These are phyloP conservation scores for Aspergillus steynii DNA, from an alignment of 495 filamentous ascomycete species.

Conservation along the genomic window DNA sequence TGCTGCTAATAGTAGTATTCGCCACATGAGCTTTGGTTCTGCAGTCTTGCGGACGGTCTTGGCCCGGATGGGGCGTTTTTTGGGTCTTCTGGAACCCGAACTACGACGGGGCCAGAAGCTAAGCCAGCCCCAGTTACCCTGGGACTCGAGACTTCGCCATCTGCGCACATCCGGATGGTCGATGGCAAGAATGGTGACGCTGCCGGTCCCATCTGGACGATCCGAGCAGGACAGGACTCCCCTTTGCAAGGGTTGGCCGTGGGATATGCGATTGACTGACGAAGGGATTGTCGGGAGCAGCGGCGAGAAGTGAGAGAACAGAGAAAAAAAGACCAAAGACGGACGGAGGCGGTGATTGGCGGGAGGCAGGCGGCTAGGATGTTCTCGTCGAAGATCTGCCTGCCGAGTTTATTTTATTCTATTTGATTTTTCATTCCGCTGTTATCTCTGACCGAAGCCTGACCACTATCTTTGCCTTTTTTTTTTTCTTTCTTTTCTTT, in stretches of 20 bases:
- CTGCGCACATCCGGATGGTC: too few relatives aligned
- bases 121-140: not conserved
- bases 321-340: too few relatives aligned
- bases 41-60: not conserved
- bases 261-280: too few relatives aligned
- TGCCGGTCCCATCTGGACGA: not conserved
- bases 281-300: too few relatives aligned
- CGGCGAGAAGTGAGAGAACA: too few relatives aligned
- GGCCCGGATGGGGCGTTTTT: not conserved
- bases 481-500: not conserved
- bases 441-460: not conserved
- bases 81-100: not conserved
- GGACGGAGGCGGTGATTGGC: not conserved
- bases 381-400: not conserved
- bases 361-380: not conserved
- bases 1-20: not conserved
- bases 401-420: slow-evolving; percentile 7
- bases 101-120: not conserved
- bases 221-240: too few relatives aligned
- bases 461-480: slow-evolving; percentile 3
- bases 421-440: slow-evolving; percentile 11
- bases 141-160: not conserved
- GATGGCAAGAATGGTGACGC: not conserved
- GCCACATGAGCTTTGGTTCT: not conserved
- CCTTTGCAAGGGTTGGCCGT: too few relatives aligned